These are phyloP conservation scores for Trematosphaeria pertusa DNA, from an alignment of 2,329 filamentous ascomycete species.

Conservation along the genomic window DNA sequence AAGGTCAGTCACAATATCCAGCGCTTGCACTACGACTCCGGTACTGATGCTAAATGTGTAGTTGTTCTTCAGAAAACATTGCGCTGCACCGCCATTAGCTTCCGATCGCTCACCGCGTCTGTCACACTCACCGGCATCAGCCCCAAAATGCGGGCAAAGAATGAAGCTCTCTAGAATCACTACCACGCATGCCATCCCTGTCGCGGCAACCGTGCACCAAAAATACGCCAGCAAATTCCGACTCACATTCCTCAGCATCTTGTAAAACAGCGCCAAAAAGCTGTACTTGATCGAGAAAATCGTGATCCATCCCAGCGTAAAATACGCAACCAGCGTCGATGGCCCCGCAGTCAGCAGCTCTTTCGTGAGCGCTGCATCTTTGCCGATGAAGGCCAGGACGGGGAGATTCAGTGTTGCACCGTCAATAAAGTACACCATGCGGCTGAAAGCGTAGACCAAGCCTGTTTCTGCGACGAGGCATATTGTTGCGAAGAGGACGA, in stretches of 20 bases:
- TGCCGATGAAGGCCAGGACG: slow-evolving; percentile 1
- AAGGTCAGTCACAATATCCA: slow-evolving; percentile 18
- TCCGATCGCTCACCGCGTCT: background rate
- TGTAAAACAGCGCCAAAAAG: slow-evolving; percentile 17
- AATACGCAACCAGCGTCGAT: slow-evolving; percentile 7
- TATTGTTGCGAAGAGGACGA: slow-evolving; percentile 16
- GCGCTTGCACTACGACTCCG: slow-evolving; percentile 10
- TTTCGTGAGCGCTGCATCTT: background rate
- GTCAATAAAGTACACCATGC: slow-evolving; percentile 12
- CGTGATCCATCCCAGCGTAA: slow-evolving; percentile 12
- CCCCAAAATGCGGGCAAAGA: slow-evolving; percentile 13
- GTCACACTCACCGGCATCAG: slow-evolving; percentile 6
- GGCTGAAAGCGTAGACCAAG: slow-evolving; percentile 11
- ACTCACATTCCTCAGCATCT: slow-evolving; percentile 15
- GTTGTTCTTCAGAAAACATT: slow-evolving; percentile 11
- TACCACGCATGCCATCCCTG: slow-evolving; percentile 3
- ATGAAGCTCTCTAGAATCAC: slow-evolving; percentile 14
- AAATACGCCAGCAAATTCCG: slow-evolving; percentile 14
- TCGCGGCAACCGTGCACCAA: slow-evolving; percentile 15
- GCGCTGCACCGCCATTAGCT: background rate
- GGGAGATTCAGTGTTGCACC: slow-evolving; percentile 6
- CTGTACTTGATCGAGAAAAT: slow-evolving; percentile 17
- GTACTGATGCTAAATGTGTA: slow-evolving; percentile 13
- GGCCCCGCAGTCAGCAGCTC: background rate
- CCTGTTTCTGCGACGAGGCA: slow-evolving; percentile 16